Evolutionary conservation across 305 asterid species (phyloP), one percentile per base, ranked within the genome.

Genomic region (Fraxinus ornus): DNA sequence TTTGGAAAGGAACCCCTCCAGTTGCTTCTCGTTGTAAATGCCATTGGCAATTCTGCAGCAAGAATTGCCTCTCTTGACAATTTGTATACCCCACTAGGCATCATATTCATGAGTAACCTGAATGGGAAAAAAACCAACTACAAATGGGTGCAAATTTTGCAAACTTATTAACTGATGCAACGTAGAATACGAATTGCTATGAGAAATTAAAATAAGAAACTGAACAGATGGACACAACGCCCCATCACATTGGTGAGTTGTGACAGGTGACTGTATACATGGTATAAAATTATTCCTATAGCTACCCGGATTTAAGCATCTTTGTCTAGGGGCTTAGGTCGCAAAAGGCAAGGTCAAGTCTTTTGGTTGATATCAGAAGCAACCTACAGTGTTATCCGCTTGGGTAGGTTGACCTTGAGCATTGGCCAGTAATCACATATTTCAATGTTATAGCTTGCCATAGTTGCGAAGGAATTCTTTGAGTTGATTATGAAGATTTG

Each of bases 1-100:
- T 92, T 94, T 3, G 98, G 99, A 39, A 88, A 86, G 79, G 93
- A 84, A 77, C 98, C 98, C 91, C 92, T 92, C 98, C 99, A 96
- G 74, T 89, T 92, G 90, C 83, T 86, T 88, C 87, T 91, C 52
- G 93, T 86, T 15, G 97, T 91, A 84, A 86, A 93, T 80, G 88
- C 86, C 81, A 79, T 75, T 77, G 99, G 99, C 90, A 95, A 86
- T 79, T 94, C 92, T 6, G 97, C 94, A 44, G 92, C 91, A 88
- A 93, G 91, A 66, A 92, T 82, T 86, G 98, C 94, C 76, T 93
- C 93, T 86, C 99, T 91, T 44, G 97, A 92, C 82, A 93, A 81
- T 87, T 89, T 92, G 90, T 96, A 94, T 78, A 89, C 87, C 80
- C 99, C 98, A 83, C 89, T 86, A 72, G 99, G 99, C 78, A 87